Evolutionary conservation across 768 basidiomycete species (phyloP).

Genomic region (Collybia sordida): DNA sequence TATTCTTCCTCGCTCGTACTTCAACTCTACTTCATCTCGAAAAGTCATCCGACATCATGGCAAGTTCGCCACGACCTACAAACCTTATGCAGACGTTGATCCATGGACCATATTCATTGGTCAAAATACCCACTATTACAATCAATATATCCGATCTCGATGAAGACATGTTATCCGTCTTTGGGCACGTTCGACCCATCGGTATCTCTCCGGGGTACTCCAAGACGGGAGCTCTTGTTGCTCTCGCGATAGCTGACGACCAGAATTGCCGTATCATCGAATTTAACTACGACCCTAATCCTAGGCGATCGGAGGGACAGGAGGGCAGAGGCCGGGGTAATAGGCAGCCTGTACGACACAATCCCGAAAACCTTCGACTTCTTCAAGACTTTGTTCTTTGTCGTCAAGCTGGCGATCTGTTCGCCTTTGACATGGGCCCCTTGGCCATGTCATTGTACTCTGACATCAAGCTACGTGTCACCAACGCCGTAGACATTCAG

Average conservation of each 20-base stretch:
- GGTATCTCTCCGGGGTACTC: conserved; percentile 55
- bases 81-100: conserved; percentile 29
- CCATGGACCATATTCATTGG: conserved; percentile 25
- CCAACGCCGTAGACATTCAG: conserved; percentile 58
- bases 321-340: conserved; percentile 12
- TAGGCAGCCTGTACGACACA: conserved; percentile 12
- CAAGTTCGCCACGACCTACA: conserved; percentile 10
- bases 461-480: conserved; percentile 41
- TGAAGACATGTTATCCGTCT: conserved; percentile 23
- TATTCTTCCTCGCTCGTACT: not conserved
- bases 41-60: conserved; percentile 6
- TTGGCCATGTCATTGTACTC: conserved; percentile 48
- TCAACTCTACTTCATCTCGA: not conserved
- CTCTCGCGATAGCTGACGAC: conserved; percentile 45
- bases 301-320: not conserved
- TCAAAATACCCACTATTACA: conserved; percentile 21
- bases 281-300: conserved; percentile 12
- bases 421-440: conserved; percentile 54
- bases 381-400: conserved; percentile 46
- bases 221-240: conserved; percentile 36
- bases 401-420: conserved; percentile 40
- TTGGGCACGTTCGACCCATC: conserved; percentile 37
- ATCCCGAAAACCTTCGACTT: conserved; percentile 21
- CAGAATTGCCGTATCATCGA: conserved; percentile 34
- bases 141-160: conserved; percentile 25